Evolutionary conservation across 2,329 filamentous ascomycete genomes (phyloP).

Genomic region (Penicillium vulpinum): DNA sequence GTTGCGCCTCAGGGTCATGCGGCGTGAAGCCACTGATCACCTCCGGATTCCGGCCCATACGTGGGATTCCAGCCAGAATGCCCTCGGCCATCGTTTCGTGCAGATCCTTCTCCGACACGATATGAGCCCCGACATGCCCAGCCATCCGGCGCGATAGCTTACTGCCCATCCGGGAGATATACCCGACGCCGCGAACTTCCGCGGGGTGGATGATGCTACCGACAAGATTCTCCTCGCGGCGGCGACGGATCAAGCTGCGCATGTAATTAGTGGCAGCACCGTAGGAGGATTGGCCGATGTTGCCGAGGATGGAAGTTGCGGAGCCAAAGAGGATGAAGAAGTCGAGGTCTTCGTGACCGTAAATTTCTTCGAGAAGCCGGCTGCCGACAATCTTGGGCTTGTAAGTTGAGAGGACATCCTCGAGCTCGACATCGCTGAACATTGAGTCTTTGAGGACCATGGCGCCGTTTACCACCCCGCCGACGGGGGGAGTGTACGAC

Average conservation of each 20-base stretch:
- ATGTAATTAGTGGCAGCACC: conserved; percentile 18
- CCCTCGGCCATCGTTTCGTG: conserved; percentile 56
- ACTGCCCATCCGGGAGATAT: conserved; percentile 3
- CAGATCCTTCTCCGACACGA: conserved; percentile 52
- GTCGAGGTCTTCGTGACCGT: conserved; percentile 15
- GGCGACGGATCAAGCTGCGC: conserved; percentile 13
- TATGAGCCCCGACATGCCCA: neutral
- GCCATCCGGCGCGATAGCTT: neutral
- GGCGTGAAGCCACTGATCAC: too few relatives aligned
- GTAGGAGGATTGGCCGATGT: conserved; percentile 18
- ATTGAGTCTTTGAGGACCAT: conserved; percentile 40
- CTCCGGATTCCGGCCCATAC: too few relatives aligned
- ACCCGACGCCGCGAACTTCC: conserved; percentile 15
- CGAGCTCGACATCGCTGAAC: conserved; percentile 35
- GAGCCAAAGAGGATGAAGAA: conserved; percentile 26
- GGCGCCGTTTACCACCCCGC: conserved; percentile 25
- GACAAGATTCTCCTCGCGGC: conserved; percentile 9
- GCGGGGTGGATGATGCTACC: conserved; percentile 14
- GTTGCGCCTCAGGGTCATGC: conserved; percentile 30
- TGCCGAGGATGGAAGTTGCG: conserved; percentile 7
- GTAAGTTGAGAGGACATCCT: conserved; percentile 33
- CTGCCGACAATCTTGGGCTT: conserved; percentile 45
- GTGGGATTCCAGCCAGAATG: conserved; percentile 32
- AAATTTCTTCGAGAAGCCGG: conserved; percentile 20
- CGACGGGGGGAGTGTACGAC: conserved; percentile 26